phyloP scores from a whole-genome alignment of 768 basidiomycete species.

The Floccularia luteovirens region DNA sequence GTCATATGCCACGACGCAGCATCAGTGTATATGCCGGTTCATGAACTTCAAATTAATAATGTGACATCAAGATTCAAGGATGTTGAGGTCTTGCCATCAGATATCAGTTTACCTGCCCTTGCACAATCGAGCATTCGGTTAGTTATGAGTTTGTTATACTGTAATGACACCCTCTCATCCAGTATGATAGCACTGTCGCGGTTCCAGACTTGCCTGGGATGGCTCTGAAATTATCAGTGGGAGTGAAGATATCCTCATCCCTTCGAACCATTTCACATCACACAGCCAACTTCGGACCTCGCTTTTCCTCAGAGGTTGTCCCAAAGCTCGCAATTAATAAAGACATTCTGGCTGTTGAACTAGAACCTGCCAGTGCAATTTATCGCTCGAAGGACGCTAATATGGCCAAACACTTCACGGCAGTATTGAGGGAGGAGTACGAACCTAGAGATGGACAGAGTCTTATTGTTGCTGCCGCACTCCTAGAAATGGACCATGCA shows the following conservation, averaged over 20 bases:
- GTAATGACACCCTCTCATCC: slow-evolving; percentile 4
- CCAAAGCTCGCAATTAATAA: slow-evolving; percentile 38
- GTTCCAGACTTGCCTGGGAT: slow-evolving; percentile 35
- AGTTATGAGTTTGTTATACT: slow-evolving; percentile 4
- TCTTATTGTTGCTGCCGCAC: slow-evolving; percentile 41
- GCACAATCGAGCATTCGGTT: slow-evolving; percentile 51
- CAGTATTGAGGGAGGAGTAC: slow-evolving; percentile 37
- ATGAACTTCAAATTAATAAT: slow-evolving; percentile 44
- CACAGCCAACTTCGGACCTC: slow-evolving; percentile 49
- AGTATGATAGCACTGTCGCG: slow-evolving; percentile 45
- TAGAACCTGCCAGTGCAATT: slow-evolving; percentile 43
- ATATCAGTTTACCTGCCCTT: slow-evolving; percentile 31
- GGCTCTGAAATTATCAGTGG: slow-evolving; percentile 44
- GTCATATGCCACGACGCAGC: slow-evolving; percentile 15
- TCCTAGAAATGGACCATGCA: slow-evolving; percentile 44
- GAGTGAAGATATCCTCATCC: slow-evolving; percentile 50
- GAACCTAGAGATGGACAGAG: slow-evolving; percentile 29
- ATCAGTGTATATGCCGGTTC: slow-evolving; percentile 38
- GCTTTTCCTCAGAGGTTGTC: slow-evolving; percentile 42
- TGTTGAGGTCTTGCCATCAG: slow-evolving; percentile 30
- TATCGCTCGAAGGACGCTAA: slow-evolving; percentile 34
- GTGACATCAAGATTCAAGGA: slow-evolving; percentile 34
- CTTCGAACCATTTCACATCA: slow-evolving; percentile 54
- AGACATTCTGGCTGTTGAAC: slow-evolving; percentile 32
- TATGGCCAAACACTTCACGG: slow-evolving; percentile 44